These are phyloP conservation scores for Pezicula neosporulosa DNA, from an alignment of 2,329 filamentous ascomycete species.

Conservation along the genomic window DNA sequence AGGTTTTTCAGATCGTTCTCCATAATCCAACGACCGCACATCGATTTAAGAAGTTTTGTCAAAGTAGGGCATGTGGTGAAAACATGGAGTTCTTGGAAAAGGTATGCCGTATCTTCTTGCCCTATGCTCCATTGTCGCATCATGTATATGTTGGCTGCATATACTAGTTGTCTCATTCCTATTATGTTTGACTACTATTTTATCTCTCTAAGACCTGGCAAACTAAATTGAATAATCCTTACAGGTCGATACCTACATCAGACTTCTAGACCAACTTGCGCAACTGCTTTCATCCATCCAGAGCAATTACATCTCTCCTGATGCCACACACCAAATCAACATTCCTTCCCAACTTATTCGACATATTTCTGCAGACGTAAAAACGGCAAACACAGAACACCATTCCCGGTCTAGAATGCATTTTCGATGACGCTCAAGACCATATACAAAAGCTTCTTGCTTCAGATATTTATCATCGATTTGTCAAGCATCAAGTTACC, in stretches of 20 bases:
- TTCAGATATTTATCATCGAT: conserved; percentile 46
- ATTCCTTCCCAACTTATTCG: conserved; percentile 13
- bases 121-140: not conserved
- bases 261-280: conserved; percentile 40
- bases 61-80: conserved; percentile 40
- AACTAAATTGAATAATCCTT: not conserved
- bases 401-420: conserved; percentile 23
- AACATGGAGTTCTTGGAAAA: conserved; percentile 50
- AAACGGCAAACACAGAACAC: conserved; percentile 20
- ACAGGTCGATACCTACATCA: conserved; percentile 41
- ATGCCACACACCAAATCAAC: conserved; percentile 26
- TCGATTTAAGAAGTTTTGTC: conserved; percentile 47
- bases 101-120: conserved; percentile 26
- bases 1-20: conserved; percentile 48
- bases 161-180: not conserved
- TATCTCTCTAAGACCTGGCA: too few relatives aligned
- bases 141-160: not conserved
- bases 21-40: conserved; percentile 43
- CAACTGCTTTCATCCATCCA: conserved; percentile 42
- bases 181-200: not conserved
- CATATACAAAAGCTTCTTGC: conserved; percentile 42
- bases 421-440: conserved; percentile 36
- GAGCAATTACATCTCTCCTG: conserved; percentile 35
- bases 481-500: conserved; percentile 49
- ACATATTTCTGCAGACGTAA: conserved; percentile 16